Conservation (phyloP, 176 grass and related monocot species). For the Raddia guianensis region DNA sequence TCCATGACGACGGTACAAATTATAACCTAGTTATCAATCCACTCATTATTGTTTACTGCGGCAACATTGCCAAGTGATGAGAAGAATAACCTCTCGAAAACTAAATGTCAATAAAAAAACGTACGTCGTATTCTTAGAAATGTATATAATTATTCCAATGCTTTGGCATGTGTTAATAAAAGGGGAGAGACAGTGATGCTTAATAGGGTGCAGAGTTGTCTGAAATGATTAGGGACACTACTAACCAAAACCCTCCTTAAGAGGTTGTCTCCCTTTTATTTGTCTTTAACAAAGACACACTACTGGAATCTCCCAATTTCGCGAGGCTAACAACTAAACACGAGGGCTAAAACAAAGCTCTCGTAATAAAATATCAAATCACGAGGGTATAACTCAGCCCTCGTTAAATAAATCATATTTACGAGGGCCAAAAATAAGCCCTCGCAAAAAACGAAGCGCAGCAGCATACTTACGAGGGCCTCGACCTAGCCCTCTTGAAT, state of each 20-base stretch:
- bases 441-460: too few species aligned
- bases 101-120: not conserved
- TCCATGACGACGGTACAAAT: not conserved
- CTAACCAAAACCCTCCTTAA: conserved; percentile 5
- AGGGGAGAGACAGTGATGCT: conserved; percentile 22
- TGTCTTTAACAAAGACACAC: not conserved
- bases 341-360: too few species aligned
- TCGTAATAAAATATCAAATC: too few species aligned
- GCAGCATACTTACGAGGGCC: too few species aligned
- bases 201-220: conserved; percentile 7
- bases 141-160: not conserved
- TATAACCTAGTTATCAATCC: not conserved
- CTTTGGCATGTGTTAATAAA: conserved; percentile 40
- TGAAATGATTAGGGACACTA: conserved; percentile 4
- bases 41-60: too few species aligned
- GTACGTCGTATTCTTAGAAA: not conserved
- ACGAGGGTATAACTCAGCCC: too few species aligned
- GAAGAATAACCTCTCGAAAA: not conserved
- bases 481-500: too few species aligned
- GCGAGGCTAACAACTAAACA: too few species aligned
- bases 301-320: too few species aligned
- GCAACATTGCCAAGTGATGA: not conserved
- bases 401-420: too few species aligned
- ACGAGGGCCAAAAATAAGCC: too few species aligned
- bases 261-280: not conserved